Percentiles rank a stretch among this genome's conserved stretches.
Conservation (phyloP, 2,329 filamentous ascomycete species). For the Calonectria naviculata region DNA sequence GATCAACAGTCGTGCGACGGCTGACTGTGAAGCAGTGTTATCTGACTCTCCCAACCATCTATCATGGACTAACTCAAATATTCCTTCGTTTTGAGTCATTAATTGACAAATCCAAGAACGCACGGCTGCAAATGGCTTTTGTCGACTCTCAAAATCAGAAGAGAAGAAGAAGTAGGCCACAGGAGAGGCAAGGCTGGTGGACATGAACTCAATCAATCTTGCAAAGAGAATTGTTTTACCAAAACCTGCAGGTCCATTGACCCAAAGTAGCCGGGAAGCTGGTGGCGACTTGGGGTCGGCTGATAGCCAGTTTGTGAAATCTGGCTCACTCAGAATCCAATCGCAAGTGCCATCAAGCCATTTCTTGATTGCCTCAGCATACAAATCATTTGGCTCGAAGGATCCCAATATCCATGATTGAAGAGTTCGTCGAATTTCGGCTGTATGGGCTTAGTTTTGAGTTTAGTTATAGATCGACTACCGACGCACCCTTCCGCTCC, state of each 20-base stretch:
- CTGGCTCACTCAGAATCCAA: background rate
- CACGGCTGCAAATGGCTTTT: constrained; percentile 37
- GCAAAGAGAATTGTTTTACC: constrained; percentile 6
- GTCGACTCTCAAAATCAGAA: constrained; percentile 34
- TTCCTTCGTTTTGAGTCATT: constrained; percentile 17
- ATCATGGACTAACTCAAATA: constrained; percentile 28
- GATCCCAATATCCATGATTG: background rate
- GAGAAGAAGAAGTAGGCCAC: constrained; percentile 48
- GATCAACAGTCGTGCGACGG: constrained; percentile 33
- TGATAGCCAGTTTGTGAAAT: background rate
- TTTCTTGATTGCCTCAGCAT: background rate
- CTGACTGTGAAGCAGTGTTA: constrained; percentile 23
- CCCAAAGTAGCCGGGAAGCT: background rate
- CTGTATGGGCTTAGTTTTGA: no score
- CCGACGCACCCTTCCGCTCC: background rate
- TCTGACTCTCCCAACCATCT: constrained; percentile 21
- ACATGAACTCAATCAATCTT: background rate
- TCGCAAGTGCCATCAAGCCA: background rate
- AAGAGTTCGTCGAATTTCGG: background rate
- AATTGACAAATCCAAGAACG: constrained; percentile 43
- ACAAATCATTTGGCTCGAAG: background rate
- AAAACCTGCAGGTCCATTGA: constrained; percentile 2
- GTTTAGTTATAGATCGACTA: background rate
- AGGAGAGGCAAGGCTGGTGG: background rate
- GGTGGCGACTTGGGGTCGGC: background rate